phyloP scores from a whole-genome alignment of 2,329 filamentous ascomycete genomes.

The Colletotrichum shisoi region DNA sequence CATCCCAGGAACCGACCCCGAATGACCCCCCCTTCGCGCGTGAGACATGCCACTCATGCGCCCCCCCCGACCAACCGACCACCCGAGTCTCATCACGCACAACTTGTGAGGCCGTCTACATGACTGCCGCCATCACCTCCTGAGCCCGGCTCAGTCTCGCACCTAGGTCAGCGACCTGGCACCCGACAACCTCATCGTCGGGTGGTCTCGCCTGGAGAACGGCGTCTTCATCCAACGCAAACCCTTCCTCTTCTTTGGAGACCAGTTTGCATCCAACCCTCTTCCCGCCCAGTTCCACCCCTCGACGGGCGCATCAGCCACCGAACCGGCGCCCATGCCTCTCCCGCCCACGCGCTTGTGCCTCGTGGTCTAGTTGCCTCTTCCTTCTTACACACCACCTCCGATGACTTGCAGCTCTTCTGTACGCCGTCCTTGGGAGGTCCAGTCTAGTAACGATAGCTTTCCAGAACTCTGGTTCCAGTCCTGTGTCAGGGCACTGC shows the following conservation, averaged over 20 bases:
- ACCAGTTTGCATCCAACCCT: not conserved
- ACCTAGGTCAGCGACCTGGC: constrained; percentile 32
- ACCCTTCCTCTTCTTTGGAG: not conserved
- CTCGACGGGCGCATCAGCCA: constrained; percentile 30
- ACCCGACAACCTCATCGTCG: constrained; percentile 29
- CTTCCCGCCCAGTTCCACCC: constrained; percentile 7
- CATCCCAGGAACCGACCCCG: constrained; percentile 35
- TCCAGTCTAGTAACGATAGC: constrained; percentile 6
- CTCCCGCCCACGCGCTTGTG: constrained; percentile 35
- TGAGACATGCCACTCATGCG: constrained; percentile 39
- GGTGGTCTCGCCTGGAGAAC: not conserved
- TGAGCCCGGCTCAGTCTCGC: constrained; percentile 27
- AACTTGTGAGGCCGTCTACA: constrained; percentile 37
- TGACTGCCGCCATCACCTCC: constrained; percentile 29
- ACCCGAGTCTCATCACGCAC: constrained; percentile 33
- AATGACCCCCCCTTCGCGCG: constrained; percentile 29
- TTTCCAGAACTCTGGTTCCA: constrained; percentile 13
- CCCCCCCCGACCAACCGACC: constrained; percentile 36
- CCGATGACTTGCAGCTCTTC: constrained; percentile 25
- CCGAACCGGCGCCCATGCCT: constrained; percentile 28
- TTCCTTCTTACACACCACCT: constrained; percentile 18
- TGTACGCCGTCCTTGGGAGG: not conserved
- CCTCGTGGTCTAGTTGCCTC: constrained; percentile 35
- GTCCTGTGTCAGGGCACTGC: constrained; percentile 28
- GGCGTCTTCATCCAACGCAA: not conserved